phyloP scores from a whole-genome alignment of 2,329 filamentous ascomycete genomes.

The Colletotrichum ledebouriae region DNA sequence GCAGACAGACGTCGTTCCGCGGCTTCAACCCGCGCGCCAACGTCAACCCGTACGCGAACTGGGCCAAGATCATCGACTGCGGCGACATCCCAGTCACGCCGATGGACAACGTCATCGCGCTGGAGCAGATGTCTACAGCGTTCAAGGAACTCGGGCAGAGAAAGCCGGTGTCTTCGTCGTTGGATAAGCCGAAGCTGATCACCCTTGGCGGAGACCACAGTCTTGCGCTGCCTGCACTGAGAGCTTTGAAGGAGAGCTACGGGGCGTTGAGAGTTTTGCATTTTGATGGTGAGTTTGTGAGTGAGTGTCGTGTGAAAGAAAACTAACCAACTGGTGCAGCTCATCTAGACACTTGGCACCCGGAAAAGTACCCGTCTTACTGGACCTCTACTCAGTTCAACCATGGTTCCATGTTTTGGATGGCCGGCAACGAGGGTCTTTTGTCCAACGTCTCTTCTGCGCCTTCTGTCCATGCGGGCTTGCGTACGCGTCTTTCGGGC shows the following conservation, averaged over 20 bases:
- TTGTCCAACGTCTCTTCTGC: constrained; percentile 78
- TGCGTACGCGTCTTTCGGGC: constrained; percentile 81
- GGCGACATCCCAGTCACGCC: constrained; percentile 91
- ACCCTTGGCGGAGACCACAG: constrained; percentile 82
- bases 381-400: constrained; percentile 83
- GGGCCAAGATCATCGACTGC: constrained; percentile 87
- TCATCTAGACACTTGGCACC: constrained; percentile 90
- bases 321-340: constrained; percentile 47
- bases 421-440: constrained; percentile 84
- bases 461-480: constrained; percentile 84
- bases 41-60: constrained; percentile 86
- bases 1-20: constrained; percentile 83
- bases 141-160: constrained; percentile 75
- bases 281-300: constrained; percentile 68
- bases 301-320: constrained; percentile 21
- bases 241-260: constrained; percentile 74
- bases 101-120: constrained; percentile 85
- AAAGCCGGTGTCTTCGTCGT: constrained; percentile 50
- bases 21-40: constrained; percentile 84
- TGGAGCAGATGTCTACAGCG: constrained; percentile 86
- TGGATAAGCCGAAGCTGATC: constrained; percentile 68
- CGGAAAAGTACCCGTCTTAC: constrained; percentile 81
- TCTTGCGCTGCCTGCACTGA: constrained; percentile 76
- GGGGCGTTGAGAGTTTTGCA: constrained; percentile 77
- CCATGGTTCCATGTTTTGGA: constrained; percentile 93